Base-by-base conservation (phyloP, 164 flowering plant species). In the Brasenia schreberi region DNA sequence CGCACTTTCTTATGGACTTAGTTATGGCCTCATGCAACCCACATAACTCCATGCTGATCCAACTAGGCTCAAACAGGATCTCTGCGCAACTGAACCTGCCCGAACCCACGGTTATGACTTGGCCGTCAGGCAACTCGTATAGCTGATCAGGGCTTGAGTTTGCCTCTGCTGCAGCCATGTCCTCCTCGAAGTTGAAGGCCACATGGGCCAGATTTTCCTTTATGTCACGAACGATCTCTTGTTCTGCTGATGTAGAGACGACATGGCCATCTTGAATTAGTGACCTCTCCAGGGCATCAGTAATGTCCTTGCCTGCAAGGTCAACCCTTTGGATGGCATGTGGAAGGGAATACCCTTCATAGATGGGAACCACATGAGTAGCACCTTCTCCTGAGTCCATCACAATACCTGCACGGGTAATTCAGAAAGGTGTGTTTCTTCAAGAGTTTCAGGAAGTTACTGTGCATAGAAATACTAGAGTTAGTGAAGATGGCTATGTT, bases 371-470 rank as follows among this genome's bases (percentile, higher is more conserved):
- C 12, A 70, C 70, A 67, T 74, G 75, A 6, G 75, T 74, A 60
- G 72, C 80, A 17, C 80, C 77, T 52, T 74, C 77, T 44, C 80
- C 80, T 64, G 71, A 71, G 62, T 78, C 81, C 74, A 78, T 66
- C 66, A 78, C 81, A 64, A 75, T 75, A 19, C 81, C 81, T 72
- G 64, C 16, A 49, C 39, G 39, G 39, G 39, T 33, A 33, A 33
- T 33, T 33, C 39, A 33, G 2, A 33, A 3, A 33, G 39, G 39
- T 33, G 39, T 33, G 39, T 33, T 33, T 33, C 39, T 33, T 33
- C 3, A 33, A 23, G 39, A 33, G 39, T 33, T 33, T 33, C 39
- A 33, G 39, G 39, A 33, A 33, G 39, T 33, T 33, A 33, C 4
- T 33, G 4, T 33, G 39, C 39, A 33, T 33, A 3, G 39, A 33